Evolutionary conservation across 2,329 filamentous ascomycete genomes (phyloP), one percentile per base, ranked within the genome.

Genomic region (Neonectria coccinea): DNA sequence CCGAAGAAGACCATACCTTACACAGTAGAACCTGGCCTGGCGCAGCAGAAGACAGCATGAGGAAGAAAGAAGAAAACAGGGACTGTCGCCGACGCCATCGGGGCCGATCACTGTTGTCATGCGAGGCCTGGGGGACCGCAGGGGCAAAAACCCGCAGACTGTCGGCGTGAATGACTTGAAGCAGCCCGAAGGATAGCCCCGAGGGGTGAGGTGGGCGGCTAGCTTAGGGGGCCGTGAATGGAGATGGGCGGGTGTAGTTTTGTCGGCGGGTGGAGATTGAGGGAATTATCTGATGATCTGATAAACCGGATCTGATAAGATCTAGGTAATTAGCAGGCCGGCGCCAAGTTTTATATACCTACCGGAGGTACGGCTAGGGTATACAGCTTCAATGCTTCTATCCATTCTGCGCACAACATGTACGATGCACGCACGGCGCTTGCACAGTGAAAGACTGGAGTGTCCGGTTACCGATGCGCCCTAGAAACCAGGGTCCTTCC

Each of bases 231-330:
- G 41, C 56, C 25, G 39, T 67, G 66, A 69, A 69, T 69, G 68
- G 66, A 67, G 57, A 59, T 42, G 33, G 48, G 55, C 56, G 56
- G 60, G 56, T 59, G 56, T 27, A 48, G 41, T 50, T 56, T 41
- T 27, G 18, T 14, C 41, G 52, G 53, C 48, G 53, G 41, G 76
- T 77, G 77, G 75, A 72, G 75, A 75, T 74, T 78, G 79, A 80
- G 79, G 76, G 76, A 78, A 78, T 80, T 82, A 85, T 84, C 83
- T 82, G 82, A 84, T 85, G 77, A 85, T 86, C 84, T 83, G 83
- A 85, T 85, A 85, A 85, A 82, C 75, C 72, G 77, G 76, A 79
- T 79, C 78, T 73, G 77, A 80, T 79, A 80, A 80, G 76, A 80
- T 79, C 74, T 72, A 72, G 71, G 65, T 66, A 69, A 63, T 62